These are phyloP conservation scores for Alternaria brassicicola DNA, from an alignment of 2,329 filamentous ascomycete species.

Conservation along the genomic window DNA sequence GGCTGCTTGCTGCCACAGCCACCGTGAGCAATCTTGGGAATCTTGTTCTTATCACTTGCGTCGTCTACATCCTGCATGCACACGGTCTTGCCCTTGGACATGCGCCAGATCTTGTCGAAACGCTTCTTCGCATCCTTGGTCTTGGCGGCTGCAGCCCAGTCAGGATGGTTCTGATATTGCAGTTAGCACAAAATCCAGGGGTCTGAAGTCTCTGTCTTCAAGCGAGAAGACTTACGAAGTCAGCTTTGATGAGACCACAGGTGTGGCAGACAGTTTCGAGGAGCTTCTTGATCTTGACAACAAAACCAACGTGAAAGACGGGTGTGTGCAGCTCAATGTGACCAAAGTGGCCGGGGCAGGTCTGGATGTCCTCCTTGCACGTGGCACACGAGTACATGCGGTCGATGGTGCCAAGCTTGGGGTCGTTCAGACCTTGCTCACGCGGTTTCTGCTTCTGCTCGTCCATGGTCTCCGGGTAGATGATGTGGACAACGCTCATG, in stretches of 20 bases:
- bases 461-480: conserved; percentile 99
- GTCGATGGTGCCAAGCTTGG: conserved; percentile 94
- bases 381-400: conserved; percentile 94
- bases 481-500: conserved; percentile 95
- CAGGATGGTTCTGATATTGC: conserved; percentile 67
- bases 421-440: conserved; percentile 91
- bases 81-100: conserved; percentile 85
- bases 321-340: conserved; percentile 98
- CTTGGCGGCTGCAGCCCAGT: conserved; percentile 80
- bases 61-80: conserved; percentile 80
- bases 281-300: conserved; percentile 99
- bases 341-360: conserved; percentile 97
- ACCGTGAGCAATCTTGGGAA: conserved; percentile 66
- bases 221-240: conserved; percentile 86
- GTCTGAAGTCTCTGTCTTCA: conserved; percentile 59
- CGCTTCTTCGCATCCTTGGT: conserved; percentile 92
- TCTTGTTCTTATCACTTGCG: conserved; percentile 56
- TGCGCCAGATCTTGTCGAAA: conserved; percentile 89
- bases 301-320: conserved; percentile 92
- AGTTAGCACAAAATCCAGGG: conserved; percentile 63
- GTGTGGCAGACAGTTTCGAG: conserved; percentile 99
- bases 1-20: conserved; percentile 94
- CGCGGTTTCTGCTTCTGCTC: conserved; percentile 90
- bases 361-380: conserved; percentile 92
- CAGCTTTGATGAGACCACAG: conserved; percentile 95